Percentiles rank a stretch among this genome's conserved stretches.
phyloP scores from a whole-genome alignment of 257 asterid genomes.

The Dorcoceras hygrometricum region DNA sequence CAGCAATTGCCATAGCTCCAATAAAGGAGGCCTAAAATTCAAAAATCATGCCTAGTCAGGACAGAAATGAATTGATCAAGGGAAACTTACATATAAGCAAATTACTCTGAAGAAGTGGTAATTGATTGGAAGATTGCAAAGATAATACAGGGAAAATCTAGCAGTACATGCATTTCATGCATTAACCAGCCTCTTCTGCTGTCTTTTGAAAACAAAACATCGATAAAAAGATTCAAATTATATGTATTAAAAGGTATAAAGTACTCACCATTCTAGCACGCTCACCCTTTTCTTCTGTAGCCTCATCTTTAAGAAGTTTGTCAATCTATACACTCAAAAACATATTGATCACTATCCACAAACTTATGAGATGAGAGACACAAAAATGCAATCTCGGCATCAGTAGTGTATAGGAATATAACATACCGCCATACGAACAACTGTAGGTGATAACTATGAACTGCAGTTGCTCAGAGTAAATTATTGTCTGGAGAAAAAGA shows the following conservation, averaged over 20 bases:
- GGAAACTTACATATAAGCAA: background rate
- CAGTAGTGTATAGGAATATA: conserved; percentile 15
- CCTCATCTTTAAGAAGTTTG: conserved; percentile 77
- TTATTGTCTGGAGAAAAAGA: conserved; percentile 15
- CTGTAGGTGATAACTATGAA: conserved; percentile 17
- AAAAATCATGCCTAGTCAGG: conserved; percentile 24
- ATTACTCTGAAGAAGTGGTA: background rate
- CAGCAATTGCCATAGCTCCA: conserved; percentile 96
- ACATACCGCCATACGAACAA: conserved; percentile 37
- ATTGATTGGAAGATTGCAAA: background rate
- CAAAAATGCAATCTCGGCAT: conserved; percentile 6
- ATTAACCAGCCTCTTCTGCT: background rate
- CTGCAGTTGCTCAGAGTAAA: conserved; percentile 4
- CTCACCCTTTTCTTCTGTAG: conserved; percentile 94
- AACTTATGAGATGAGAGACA: background rate
- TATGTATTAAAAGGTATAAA: conserved; percentile 1
- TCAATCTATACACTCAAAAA: conserved; percentile 41
- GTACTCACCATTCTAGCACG: conserved; percentile 90
- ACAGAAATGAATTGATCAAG: conserved; percentile 7
- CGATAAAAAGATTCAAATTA: background rate
- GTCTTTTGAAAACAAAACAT: background rate
- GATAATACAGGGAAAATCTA: background rate
- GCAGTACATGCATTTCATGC: background rate
- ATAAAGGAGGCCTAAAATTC: conserved; percentile 69
- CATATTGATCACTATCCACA: background rate